These are phyloP conservation scores for Iris pallida DNA, from an alignment of 116 monocot genomes.

Conservation along the genomic window DNA sequence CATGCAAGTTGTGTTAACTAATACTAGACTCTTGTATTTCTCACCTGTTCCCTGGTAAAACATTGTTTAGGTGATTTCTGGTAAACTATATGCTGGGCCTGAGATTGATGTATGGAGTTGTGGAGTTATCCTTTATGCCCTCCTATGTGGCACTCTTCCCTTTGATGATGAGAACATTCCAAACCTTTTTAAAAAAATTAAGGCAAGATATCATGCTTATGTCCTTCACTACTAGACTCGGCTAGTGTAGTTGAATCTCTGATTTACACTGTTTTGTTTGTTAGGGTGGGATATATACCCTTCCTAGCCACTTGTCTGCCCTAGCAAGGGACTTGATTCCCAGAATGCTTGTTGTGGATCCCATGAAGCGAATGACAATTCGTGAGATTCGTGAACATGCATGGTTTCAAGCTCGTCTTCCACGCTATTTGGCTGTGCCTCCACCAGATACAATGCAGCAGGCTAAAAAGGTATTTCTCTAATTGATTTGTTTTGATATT, in stretches of 20 bases:
- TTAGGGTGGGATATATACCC: constrained; percentile 44
- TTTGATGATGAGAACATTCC: constrained; percentile 54
- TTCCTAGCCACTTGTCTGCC: constrained; percentile 46
- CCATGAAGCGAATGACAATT: constrained; percentile 48
- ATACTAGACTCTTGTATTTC: neutral
- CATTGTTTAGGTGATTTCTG: constrained; percentile 37
- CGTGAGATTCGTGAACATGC: constrained; percentile 44
- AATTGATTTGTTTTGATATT: too few species aligned
- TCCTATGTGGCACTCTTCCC: constrained; percentile 49
- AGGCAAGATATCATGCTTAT: constrained; percentile 19
- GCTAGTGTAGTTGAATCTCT: neutral
- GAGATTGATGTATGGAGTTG: constrained; percentile 57
- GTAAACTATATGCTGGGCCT: constrained; percentile 45
- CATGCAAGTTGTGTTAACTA: neutral
- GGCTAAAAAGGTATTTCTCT: constrained; percentile 31
- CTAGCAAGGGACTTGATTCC: constrained; percentile 47
- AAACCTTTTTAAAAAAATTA: constrained; percentile 46
- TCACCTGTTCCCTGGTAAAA: neutral
- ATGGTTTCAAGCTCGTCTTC: constrained; percentile 51
- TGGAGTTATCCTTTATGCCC: constrained; percentile 49
- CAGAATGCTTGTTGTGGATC: constrained; percentile 55
- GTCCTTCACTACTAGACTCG: neutral
- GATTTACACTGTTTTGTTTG: neutral
- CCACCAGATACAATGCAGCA: constrained; percentile 53
- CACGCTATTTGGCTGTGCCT: constrained; percentile 46